Evolutionary conservation across 805 yeast species (phyloP), one percentile per base, ranked within the genome.

Genomic region (Metschnikowia santaceciliae): DNA sequence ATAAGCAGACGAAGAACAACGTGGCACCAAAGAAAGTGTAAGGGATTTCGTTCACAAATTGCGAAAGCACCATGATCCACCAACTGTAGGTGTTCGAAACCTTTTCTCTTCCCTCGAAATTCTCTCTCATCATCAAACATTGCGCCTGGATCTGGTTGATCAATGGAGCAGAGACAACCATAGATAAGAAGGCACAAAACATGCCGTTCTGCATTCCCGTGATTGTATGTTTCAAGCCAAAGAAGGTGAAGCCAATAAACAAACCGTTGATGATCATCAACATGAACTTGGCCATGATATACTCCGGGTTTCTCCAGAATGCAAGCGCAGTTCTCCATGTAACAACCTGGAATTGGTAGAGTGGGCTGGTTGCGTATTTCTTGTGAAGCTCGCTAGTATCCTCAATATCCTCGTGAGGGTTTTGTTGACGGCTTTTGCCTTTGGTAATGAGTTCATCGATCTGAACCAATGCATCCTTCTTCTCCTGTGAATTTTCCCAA

Each of bases 41-140:
- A 2, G 90, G 90, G 19, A 83, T 58, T 63, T 86, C 92, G 52
- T 74, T 75, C 17, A 80, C 38, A 54, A 72, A 72, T 58, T 83
- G 83, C 5, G 84, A 66, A 17, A 83, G 46, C 44, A 84, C 61
- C 66, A 86, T 65, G 38, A 78, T 66, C 26, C 82, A 72, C 91
- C 91, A 86, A 60, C 83, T 86, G 71, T 82, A 86, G 38, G 88
- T 86, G 61, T 84, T 85, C 4, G 88, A 82, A 52, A 82, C 78
- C 19, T 81, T 74, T 62, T 86, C 92, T 61, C 92, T 76, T 13
- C 80, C 87, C 65, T 86, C 91, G 61, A 69, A 86, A 38, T 85
- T 64, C 50, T 81, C 85, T 60, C 90, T 76, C 19, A 83, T 74
- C 17, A 68, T 71, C 42, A 80, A 74, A 23, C 84, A 84, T 50